A percentile compares a stretch with the other conserved stretches of the same genome.
phyloP scores from a whole-genome alignment of 306 rosid species.

The Vachellia collinsii region DNA sequence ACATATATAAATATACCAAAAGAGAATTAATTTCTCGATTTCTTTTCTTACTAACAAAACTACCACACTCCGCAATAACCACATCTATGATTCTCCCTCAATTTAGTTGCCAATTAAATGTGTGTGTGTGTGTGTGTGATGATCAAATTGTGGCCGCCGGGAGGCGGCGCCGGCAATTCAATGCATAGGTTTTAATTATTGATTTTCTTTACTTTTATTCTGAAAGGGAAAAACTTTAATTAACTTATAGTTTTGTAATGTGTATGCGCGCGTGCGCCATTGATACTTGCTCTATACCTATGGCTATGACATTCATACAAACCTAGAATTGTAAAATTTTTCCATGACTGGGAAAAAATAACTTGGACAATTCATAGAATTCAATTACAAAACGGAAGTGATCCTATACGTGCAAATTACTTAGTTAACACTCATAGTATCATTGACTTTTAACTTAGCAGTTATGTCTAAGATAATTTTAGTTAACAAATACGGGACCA shows the following conservation, averaged over 20 bases:
- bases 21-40: conserved; percentile 14
- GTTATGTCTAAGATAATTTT: neutral
- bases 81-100: neutral
- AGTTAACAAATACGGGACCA: neutral
- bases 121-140: too few species aligned
- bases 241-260: neutral
- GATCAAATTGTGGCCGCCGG: neutral
- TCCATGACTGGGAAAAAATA: neutral
- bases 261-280: too few species aligned
- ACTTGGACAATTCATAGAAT: neutral
- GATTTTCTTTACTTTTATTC: neutral
- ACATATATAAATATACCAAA: neutral
- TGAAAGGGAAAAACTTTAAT: neutral
- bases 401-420: neutral
- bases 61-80: neutral
- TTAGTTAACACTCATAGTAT: neutral
- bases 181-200: neutral
- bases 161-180: conserved; percentile 8
- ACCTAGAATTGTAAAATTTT: neutral
- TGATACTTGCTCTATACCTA: neutral
- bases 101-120: neutral
- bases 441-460: neutral
- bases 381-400: neutral
- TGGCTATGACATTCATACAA: too few species aligned
- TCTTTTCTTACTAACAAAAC: conserved; percentile 11